Percentiles rank a stretch among this genome's conserved stretches.
Conservation (phyloP, 805 yeast species). For the Candida endomychidarum region DNA sequence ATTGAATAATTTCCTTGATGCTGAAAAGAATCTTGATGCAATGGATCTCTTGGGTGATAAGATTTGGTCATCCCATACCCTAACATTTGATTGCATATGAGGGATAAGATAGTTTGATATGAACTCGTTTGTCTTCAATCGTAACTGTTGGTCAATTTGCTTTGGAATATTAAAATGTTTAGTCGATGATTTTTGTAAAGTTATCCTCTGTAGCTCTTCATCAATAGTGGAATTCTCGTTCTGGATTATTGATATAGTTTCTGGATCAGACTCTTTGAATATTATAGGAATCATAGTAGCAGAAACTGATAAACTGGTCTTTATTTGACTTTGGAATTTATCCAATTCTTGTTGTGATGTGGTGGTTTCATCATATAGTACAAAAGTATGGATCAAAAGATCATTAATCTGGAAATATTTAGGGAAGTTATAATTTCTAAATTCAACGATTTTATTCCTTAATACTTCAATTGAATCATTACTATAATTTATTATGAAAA, state of each 20-base stretch:
- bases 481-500: constrained; percentile 60
- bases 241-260: constrained; percentile 12
- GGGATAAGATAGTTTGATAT: constrained; percentile 60
- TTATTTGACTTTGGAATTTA: constrained; percentile 28
- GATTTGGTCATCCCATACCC: constrained; percentile 81
- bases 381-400: constrained; percentile 45
- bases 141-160: constrained; percentile 40
- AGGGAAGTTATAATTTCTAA: constrained; percentile 54
- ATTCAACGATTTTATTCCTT: constrained; percentile 51
- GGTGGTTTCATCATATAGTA: constrained; percentile 28
- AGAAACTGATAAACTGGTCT: constrained; percentile 24
- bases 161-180: constrained; percentile 25
- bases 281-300: constrained; percentile 19
- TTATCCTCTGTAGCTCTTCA: constrained; percentile 46
- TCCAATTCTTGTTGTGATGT: constrained; percentile 36
- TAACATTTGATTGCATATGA: constrained; percentile 80
- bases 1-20: constrained; percentile 56
- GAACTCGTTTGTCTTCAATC: constrained; percentile 45
- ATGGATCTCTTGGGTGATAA: constrained; percentile 75
- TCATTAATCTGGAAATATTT: constrained; percentile 67
- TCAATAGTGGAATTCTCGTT: constrained; percentile 45
- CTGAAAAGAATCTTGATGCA: constrained; percentile 71
- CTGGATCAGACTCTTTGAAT: constrained; percentile 3
- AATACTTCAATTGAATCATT: constrained; percentile 56
- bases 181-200: constrained; percentile 16